These are phyloP conservation scores for Cladophialophora psammophila DNA, from an alignment of 2,329 filamentous ascomycete genomes.

Conservation along the genomic window DNA sequence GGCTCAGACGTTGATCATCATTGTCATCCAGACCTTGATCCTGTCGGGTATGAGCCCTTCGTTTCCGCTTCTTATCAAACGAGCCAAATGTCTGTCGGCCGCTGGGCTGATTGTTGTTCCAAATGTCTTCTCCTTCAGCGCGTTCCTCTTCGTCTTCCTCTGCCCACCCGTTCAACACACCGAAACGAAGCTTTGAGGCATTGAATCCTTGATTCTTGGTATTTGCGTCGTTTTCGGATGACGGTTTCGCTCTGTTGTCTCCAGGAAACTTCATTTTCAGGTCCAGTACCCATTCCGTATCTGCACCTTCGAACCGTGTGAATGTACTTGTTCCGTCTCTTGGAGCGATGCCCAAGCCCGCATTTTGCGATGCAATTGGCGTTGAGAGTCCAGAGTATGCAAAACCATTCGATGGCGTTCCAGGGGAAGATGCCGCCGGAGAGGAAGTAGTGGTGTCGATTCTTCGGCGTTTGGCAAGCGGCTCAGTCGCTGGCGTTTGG, in stretches of 20 bases:
- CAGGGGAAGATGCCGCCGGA: constrained; percentile 22
- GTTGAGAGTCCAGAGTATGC: neutral
- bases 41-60: neutral
- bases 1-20: constrained; percentile 31
- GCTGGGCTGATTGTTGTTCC: constrained; percentile 22
- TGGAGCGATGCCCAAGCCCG: constrained; percentile 1
- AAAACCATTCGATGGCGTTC: constrained; percentile 19
- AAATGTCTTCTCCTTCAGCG: constrained; percentile 32
- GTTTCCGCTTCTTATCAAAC: constrained; percentile 32
- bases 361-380: constrained; percentile 11
- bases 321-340: constrained; percentile 33
- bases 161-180: neutral
- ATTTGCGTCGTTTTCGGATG: neutral
- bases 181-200: neutral
- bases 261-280: constrained; percentile 21
- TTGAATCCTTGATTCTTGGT: neutral
- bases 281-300: constrained; percentile 41
- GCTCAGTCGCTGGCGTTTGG: constrained; percentile 34
- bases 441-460: constrained; percentile 27
- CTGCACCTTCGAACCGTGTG: constrained; percentile 28
- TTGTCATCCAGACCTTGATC: neutral
- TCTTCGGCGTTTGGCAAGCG: constrained; percentile 33
- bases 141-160: constrained; percentile 22
- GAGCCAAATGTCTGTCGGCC: constrained; percentile 39
- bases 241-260: neutral